Conservation (phyloP, 1,284 basidiomycete species). For the Thelephora terrestris region DNA sequence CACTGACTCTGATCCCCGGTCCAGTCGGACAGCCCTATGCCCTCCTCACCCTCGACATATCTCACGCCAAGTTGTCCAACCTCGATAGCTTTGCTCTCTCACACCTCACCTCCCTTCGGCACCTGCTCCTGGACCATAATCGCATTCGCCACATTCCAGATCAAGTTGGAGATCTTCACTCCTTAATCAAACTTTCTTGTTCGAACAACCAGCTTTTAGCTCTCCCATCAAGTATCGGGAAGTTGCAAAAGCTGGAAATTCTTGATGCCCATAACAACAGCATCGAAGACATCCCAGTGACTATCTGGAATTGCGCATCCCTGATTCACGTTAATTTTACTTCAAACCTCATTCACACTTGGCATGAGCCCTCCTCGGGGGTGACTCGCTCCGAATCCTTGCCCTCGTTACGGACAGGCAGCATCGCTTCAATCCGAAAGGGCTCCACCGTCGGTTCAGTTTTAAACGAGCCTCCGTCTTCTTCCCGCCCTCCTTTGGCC, state of each 20-base stretch:
- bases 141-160: slow-evolving; percentile 81
- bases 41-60: slow-evolving; percentile 81
- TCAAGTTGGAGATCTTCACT: slow-evolving; percentile 62
- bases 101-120: slow-evolving; percentile 65
- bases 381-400: slow-evolving; percentile 4
- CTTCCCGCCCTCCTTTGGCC: slow-evolving; percentile 51
- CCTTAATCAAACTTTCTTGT: slow-evolving; percentile 71
- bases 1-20: slow-evolving; percentile 58
- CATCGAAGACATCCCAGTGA: slow-evolving; percentile 64
- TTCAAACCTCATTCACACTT: slow-evolving; percentile 76
- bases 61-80: slow-evolving; percentile 82
- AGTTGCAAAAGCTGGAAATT: slow-evolving; percentile 64
- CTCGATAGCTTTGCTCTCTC: slow-evolving; percentile 69
- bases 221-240: slow-evolving; percentile 74
- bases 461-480: slow-evolving; percentile 2
- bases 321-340: slow-evolving; percentile 77
- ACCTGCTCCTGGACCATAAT: slow-evolving; percentile 78
- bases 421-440: slow-evolving; percentile 28
- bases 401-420: slow-evolving; percentile 3
- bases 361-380: slow-evolving; percentile 49
- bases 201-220: slow-evolving; percentile 83
- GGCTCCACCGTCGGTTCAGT: slow-evolving; percentile 30
- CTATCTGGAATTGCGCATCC: slow-evolving; percentile 80
- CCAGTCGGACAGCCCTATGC: slow-evolving; percentile 48
- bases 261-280: slow-evolving; percentile 93